phyloP scores from a whole-genome alignment of 192 early-diverging fungal genomes.

The Pilobolus umbonatus region DNA sequence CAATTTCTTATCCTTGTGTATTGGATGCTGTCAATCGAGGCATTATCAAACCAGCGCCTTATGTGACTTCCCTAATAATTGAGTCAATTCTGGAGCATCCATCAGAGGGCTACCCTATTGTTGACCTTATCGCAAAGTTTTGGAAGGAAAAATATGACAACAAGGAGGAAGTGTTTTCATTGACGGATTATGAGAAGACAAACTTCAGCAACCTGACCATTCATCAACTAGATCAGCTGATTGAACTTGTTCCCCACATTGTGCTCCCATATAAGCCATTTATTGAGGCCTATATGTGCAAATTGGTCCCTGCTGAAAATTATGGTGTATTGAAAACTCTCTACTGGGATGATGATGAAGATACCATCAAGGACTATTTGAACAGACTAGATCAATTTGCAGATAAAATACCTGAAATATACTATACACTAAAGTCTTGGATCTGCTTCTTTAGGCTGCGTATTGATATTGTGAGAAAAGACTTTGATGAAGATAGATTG shows the following conservation, averaged over 20 bases:
- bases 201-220: slow-evolving; percentile 8
- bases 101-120: neutral
- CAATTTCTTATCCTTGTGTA: too few relatives aligned
- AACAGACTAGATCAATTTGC: neutral
- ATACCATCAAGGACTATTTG: slow-evolving; percentile 1
- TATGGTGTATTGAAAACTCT: neutral
- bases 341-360: slow-evolving; percentile 11
- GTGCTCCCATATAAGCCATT: neutral
- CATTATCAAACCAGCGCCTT: too few relatives aligned
- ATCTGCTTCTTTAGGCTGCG: slow-evolving; percentile 9
- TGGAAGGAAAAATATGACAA: neutral
- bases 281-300: slow-evolving; percentile 9
- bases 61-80: too few relatives aligned
- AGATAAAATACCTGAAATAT: slow-evolving; percentile 1
- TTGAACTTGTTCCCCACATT: slow-evolving; percentile 3
- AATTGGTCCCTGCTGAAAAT: slow-evolving; percentile 5
- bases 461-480: slow-evolving; percentile 8
- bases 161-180: neutral
- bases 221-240: slow-evolving; percentile 10
- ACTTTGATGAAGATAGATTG: slow-evolving; percentile 9
- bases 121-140: neutral
- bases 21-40: too few relatives aligned
- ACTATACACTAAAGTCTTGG: slow-evolving; percentile 2
- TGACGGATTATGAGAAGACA: neutral
- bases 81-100: too few relatives aligned